Evolutionary conservation across 2,329 filamentous ascomycete genomes (phyloP), one percentile per base, ranked within the genome.

Genomic region (Trichoderma sp.): DNA sequence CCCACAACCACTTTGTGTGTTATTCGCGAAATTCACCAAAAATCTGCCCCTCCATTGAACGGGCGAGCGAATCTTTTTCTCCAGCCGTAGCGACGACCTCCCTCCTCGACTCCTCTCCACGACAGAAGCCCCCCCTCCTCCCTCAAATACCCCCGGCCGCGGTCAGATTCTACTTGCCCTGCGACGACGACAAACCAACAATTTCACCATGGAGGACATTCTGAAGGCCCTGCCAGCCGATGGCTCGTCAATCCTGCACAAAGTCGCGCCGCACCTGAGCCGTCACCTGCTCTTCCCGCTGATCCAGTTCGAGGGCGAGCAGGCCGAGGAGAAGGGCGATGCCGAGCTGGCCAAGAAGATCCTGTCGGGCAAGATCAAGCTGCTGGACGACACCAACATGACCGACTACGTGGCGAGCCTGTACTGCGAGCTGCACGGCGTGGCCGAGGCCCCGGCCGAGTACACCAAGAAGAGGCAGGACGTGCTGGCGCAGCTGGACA

Each of bases 311-410:
- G 85, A 90, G 74, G 89, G 89, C 74, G 88, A 90, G 75, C 88
- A 92, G 78, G 90, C 96, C 70, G 89, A 93, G 77, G 90, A 93
- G 74, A 86, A 88, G 71, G 85, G 84, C 73, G 82, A 86, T 67
- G 81, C 82, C 68, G 79, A 76, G 45, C 80, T 84, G 78, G 80
- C 85, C 64, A 83, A 83, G 73, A 89, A 93, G 77, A 89, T 96
- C 73, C 89, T 90, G 69, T 87, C 90, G 76, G 88, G 93, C 73
- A 97, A 97, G 80, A 97, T 94, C 78, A 90, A 94, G 80, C 88
- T 99, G 66, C 88, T 99, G 72, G 94, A 96, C 82, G 89, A 93
- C 78, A 98, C 95, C 74, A 97, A 98, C 84, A 99, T 99, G 95
- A 95, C 90, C 74, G 95, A 99, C 80, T 99, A 96, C 78, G 92